Evolutionary conservation across 1,284 basidiomycete species (phyloP).

Genomic region (Ustilago tritici): DNA sequence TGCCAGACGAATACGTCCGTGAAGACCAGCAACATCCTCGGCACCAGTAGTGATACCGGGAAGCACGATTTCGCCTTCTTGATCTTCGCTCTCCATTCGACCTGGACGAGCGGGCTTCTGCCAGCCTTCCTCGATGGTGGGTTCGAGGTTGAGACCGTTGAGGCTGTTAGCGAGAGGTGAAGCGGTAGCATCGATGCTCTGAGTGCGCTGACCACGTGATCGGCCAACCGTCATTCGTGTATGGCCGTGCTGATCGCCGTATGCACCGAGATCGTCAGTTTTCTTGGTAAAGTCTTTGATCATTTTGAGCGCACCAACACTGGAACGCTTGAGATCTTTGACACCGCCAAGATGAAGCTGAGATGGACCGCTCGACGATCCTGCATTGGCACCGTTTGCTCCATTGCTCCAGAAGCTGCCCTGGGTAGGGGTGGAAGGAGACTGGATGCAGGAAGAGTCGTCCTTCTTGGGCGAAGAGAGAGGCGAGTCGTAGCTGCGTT

Average conservation of each 20-base stretch:
- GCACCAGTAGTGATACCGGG: slow-evolving; percentile 67
- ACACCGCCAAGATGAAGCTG: slow-evolving; percentile 63
- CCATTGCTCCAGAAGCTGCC: slow-evolving; percentile 62
- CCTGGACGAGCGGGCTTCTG: slow-evolving; percentile 56
- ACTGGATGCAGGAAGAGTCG: slow-evolving; percentile 58
- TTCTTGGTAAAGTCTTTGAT: slow-evolving; percentile 62
- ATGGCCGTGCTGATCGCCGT: slow-evolving; percentile 34
- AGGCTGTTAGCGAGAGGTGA: slow-evolving; percentile 21
- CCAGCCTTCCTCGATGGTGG: slow-evolving; percentile 51
- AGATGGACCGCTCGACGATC: slow-evolving; percentile 31
- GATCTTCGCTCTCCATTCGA: slow-evolving; percentile 64
- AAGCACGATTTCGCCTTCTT: slow-evolving; percentile 63
- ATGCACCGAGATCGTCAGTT: slow-evolving; percentile 33
- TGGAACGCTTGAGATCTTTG: slow-evolving; percentile 61
- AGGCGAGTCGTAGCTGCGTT: slow-evolving; percentile 43
- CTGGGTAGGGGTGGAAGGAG: slow-evolving; percentile 39
- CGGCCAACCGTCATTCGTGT: slow-evolving; percentile 61
- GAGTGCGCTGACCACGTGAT: slow-evolving; percentile 39
- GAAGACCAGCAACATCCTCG: slow-evolving; percentile 66
- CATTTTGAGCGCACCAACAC: slow-evolving; percentile 64
- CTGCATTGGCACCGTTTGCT: slow-evolving; percentile 9
- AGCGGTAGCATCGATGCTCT: slow-evolving; percentile 37
- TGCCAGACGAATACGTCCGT: slow-evolving; percentile 65
- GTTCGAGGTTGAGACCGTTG: slow-evolving; percentile 37
- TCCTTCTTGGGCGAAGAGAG: slow-evolving; percentile 54